Evolutionary conservation across 106 monocot species (phyloP).

Genomic region (Allium cepa): DNA sequence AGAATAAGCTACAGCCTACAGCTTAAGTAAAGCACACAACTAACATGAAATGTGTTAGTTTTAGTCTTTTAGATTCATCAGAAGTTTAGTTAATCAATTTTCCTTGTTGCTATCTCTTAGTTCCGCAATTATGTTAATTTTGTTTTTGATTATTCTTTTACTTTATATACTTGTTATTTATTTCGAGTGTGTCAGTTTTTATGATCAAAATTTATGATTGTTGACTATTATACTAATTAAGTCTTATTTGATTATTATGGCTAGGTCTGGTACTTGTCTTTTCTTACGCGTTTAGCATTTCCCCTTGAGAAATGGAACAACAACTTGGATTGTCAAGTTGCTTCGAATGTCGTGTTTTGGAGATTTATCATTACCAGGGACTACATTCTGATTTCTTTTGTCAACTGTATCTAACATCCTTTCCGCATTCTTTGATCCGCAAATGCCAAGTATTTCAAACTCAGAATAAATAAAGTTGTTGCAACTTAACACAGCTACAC

Average conservation of each 20-base stretch:
- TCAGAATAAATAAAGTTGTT: constrained; percentile 36
- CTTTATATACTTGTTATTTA: too few species aligned
- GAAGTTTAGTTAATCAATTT: background rate
- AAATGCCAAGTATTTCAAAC: constrained; percentile 31
- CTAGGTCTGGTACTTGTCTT: constrained; percentile 24
- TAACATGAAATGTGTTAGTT: background rate
- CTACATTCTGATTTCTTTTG: constrained; percentile 69
- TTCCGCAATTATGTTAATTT: background rate
- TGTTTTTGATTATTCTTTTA: background rate
- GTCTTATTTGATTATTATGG: background rate
- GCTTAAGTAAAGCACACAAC: background rate
- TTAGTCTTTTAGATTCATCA: too few species aligned
- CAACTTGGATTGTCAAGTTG: constrained; percentile 40
- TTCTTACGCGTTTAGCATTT: constrained; percentile 20
- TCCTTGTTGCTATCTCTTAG: background rate
- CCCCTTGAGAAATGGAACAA: constrained; percentile 68
- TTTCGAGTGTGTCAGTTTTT: too few species aligned
- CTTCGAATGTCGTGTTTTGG: constrained; percentile 39
- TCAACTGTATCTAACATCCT: constrained; percentile 64
- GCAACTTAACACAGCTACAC: constrained; percentile 7
- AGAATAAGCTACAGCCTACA: background rate
- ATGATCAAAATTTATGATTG: too few species aligned
- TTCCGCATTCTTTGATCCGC: constrained; percentile 36
- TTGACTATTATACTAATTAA: too few species aligned
- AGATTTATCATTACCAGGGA: constrained; percentile 50